phyloP scores from a whole-genome alignment of 129 eudicot genomes.

The Tagetes erecta region DNA sequence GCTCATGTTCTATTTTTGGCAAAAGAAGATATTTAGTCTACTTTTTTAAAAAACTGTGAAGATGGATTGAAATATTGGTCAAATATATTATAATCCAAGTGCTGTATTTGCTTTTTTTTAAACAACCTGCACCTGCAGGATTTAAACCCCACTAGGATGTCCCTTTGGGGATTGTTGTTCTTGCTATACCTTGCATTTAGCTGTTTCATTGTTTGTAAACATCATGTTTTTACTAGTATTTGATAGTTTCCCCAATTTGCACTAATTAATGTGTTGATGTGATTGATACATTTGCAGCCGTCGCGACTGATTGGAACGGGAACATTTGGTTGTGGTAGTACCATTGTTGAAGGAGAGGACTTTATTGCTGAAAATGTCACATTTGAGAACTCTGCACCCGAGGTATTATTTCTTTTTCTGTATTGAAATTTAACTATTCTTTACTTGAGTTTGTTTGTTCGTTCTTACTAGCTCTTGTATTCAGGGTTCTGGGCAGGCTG shows the following conservation, averaged over 20 bases:
- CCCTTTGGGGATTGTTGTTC: background rate
- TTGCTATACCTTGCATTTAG: background rate
- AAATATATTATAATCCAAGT: background rate
- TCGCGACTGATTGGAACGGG: conserved; percentile 84
- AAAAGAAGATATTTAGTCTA: background rate
- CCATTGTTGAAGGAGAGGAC: conserved; percentile 90
- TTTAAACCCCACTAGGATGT: no score
- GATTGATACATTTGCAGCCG: conserved; percentile 35
- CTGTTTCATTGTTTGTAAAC: background rate
- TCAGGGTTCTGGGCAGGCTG: conserved; percentile 95
- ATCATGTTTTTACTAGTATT: background rate
- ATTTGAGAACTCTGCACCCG: conserved; percentile 79
- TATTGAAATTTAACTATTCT: conserved; percentile 1
- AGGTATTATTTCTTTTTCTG: conserved; percentile 41
- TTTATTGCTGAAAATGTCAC: conserved; percentile 91
- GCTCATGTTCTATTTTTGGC: background rate
- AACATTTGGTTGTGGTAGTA: conserved; percentile 86
- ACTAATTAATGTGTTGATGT: conserved; percentile 14
- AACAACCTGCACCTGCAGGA: no score
- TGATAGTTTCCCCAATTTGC: conserved; percentile 1
- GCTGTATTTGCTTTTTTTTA: background rate
- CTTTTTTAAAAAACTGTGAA: background rate
- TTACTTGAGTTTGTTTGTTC: conserved; percentile 1
- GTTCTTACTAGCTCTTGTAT: conserved; percentile 7
- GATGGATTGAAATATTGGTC: background rate